A percentile compares a stretch with the other conserved stretches of the same genome.
phyloP scores from a whole-genome alignment of 331 rosid species.

The Malus hybrid region DNA sequence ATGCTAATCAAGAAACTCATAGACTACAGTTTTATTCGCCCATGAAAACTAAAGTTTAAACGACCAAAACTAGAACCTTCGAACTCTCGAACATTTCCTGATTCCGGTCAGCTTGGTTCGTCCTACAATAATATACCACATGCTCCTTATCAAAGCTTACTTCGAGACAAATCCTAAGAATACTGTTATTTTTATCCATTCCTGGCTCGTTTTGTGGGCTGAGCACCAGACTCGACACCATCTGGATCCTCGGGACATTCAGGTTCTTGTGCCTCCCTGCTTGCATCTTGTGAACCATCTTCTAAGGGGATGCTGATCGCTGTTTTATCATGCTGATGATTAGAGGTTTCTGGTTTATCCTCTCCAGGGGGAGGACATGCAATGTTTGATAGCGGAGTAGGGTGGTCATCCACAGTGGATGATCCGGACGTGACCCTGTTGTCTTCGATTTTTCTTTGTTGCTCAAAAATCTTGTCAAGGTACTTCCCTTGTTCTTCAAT shows the following conservation, averaged over 20 bases:
- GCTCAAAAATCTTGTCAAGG: conserved; percentile 77
- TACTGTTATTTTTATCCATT: conserved; percentile 8
- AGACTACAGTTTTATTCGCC: too few relatives aligned
- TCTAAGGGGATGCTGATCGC: conserved; percentile 1
- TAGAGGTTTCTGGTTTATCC: conserved; percentile 21
- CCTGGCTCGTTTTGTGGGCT: conserved; percentile 36
- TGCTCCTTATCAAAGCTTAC: not conserved
- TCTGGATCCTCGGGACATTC: conserved; percentile 8
- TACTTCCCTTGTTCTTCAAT: conserved; percentile 80
- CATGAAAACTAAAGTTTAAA: too few relatives aligned
- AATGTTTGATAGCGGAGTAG: conserved; percentile 12
- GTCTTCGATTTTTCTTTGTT: conserved; percentile 53
- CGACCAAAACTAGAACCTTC: not conserved
- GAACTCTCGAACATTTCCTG: not conserved
- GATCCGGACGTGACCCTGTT: conserved; percentile 40
- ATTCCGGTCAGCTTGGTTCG: not conserved
- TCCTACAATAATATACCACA: not conserved
- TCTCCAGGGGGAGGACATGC: not conserved
- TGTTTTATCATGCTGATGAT: conserved; percentile 11
- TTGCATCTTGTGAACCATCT: conserved; percentile 30
- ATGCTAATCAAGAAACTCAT: too few relatives aligned
- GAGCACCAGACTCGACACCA: not conserved
- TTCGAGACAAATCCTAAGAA: not conserved
- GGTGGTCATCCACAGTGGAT: conserved; percentile 29
- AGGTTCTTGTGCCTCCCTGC: conserved; percentile 18